phyloP scores from a whole-genome alignment of 768 basidiomycete genomes.

The Podaxis sp. region DNA sequence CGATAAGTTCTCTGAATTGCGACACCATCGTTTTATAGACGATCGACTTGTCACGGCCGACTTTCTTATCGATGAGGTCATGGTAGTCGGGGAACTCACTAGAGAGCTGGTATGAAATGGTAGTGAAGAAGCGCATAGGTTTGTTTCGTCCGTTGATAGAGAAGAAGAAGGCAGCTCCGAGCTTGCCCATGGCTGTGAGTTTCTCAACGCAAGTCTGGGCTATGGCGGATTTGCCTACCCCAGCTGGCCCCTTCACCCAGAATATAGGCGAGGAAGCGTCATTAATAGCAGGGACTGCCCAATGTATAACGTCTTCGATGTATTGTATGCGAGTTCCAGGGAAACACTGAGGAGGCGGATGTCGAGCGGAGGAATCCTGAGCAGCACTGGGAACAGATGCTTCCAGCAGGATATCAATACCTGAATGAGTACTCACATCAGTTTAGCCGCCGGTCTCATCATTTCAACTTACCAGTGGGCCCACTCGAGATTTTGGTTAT shows the following conservation, averaged over 20 bases:
- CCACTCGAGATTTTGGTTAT: neutral
- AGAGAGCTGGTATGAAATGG: conserved; percentile 8
- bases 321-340: neutral
- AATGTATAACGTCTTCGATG: neutral
- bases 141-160: neutral
- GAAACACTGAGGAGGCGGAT: neutral
- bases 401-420: neutral
- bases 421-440: neutral
- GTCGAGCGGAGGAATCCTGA: neutral
- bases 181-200: neutral
- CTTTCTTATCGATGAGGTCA: neutral
- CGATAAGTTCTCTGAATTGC: neutral
- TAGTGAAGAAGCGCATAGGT: neutral
- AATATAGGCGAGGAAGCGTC: neutral
- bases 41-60: neutral
- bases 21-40: neutral
- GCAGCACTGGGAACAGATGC: neutral
- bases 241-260: neutral
- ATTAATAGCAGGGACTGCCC: neutral
- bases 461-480: neutral
- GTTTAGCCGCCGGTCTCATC: neutral
- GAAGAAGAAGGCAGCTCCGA: conserved; percentile 5
- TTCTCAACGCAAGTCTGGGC: conserved; percentile 2
- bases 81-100: neutral
- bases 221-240: neutral